Evolutionary conservation across 164 flowering plant genomes (phyloP), one percentile per base, ranked within the genome.

Genomic region (Pachysandra terminalis): DNA sequence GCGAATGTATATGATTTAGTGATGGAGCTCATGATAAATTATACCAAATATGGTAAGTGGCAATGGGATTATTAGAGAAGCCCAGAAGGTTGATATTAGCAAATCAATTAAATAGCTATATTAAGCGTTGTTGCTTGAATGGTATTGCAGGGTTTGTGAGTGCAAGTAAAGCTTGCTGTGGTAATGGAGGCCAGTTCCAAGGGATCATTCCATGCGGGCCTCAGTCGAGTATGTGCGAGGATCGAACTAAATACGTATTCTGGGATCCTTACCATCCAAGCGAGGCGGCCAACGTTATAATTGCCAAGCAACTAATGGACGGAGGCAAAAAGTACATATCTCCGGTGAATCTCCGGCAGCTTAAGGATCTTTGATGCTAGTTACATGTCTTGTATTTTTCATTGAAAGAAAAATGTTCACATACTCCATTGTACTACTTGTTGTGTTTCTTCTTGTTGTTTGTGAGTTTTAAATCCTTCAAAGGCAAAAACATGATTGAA

Each of bases 251-350:
- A 73, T 84, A 87, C 61, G 95, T 95, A 9, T 95, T 95, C 52
- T 95, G 99, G 99, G 99, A 95, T 64, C 90, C 96, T 26, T 92
- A 95, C 75, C 99, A 95, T 75, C 98, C 99, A 12, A 95, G 99
- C 21, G 90, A 95, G 59, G 99, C 99, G 25, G 91, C 99, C 57
- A 95, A 95, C 59, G 10, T 95, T 24, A 72, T 95, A 14, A 68
- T 95, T 21, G 90, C 99, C 51, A 92, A 88, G 73, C 87, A 90
- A 69, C 74, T 95, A 23, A 52, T 95, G 7, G 83, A 92, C 26
- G 99, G 99, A 4, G 84, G 68, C 62, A 62, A 75, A 3, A 82
- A 79, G 56, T 79, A 78, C 77, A 77, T 90, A 7, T 75, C 97
- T 24, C 99, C 98, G 0, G 61, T 92, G 60, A 95, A 95, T 72